Evolutionary conservation across 2,329 filamentous ascomycete species (phyloP), one percentile per base, ranked within the genome.

Genomic region (Ampelomyces quisqualis): DNA sequence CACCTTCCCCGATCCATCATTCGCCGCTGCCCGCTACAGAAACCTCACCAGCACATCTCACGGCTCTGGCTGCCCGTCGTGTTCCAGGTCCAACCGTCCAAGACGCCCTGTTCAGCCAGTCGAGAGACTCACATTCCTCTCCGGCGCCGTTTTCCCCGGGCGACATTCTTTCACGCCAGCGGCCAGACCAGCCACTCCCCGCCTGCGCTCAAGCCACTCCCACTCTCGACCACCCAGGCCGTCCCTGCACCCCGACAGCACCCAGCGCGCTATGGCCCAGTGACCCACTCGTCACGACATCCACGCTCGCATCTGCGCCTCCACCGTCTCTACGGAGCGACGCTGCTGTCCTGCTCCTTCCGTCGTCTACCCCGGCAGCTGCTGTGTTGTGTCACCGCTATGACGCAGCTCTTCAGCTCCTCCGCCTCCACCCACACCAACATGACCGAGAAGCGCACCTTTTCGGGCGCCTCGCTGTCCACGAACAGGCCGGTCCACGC

Each of bases 401-500:
- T 71, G 70, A 70, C 70, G 51, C 69, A 72, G 54, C 61, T 72
- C 46, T 70, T 72, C 62, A 69, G 55, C 60, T 66, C 65, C 34
- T 64, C 64, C 38, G 57, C 61, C 35, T 62, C 62, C 35, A 61
- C 49, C 57, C 59, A 65, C 49, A 52, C 68, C 49, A 58, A 57
- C 46, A 62, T 69, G 61, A 56, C 68, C 28, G 70, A 73, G 59
- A 76, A 76, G 67, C 69, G 74, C 48, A 69, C 70, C 58, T 76
- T 76, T 60, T 72, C 71, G 43, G 73, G 73, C 60, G 57, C 69
- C 43, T 63, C 69, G 45, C 55, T 74, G 45, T 69, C 69, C 34
- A 64, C 65, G 38, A 77, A 77, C 61, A 71, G 71, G 60, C 70
- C 70, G 37, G 61, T 72, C 59, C 73, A 73, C 57, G 68, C 68